Percentiles rank a stretch among this genome's conserved stretches.
These are phyloP conservation scores for Ceratocystis albifundus DNA, from an alignment of 2,329 filamentous ascomycete genomes.

Conservation along the genomic window DNA sequence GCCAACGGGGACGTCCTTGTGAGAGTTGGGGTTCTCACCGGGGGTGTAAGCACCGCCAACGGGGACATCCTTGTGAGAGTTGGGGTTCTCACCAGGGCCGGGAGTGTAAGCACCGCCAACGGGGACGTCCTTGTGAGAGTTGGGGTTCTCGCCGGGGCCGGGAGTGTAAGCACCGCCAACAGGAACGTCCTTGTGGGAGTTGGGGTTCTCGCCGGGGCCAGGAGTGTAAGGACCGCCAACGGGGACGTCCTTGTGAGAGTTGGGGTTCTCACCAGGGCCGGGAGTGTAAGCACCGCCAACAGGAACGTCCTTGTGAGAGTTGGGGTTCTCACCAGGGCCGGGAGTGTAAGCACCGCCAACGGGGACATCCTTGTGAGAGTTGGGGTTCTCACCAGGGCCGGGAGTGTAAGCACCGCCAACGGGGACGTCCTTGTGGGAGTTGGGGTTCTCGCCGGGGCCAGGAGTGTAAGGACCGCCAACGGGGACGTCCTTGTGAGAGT, in stretches of 20 bases:
- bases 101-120: background rate
- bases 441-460: background rate
- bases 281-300: background rate
- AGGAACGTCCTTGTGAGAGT: background rate
- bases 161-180: background rate
- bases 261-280: background rate
- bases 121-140: slow-evolving; percentile 3
- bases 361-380: slow-evolving; percentile 6
- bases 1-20: slow-evolving; percentile 8
- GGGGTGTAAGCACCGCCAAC: background rate
- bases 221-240: background rate
- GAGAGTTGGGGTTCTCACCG: background rate
- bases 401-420: background rate
- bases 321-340: background rate
- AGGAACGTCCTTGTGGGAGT: background rate
- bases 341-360: background rate
- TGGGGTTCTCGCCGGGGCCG: background rate
- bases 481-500: slow-evolving; percentile 6
- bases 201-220: background rate
- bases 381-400: background rate
- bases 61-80: background rate
- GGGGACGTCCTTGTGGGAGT: background rate
- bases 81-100: background rate
- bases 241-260: slow-evolving; percentile 6
- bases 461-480: background rate